These are phyloP conservation scores for Manihot esculenta DNA, from an alignment of 441 rosid genomes.

Conservation along the genomic window DNA sequence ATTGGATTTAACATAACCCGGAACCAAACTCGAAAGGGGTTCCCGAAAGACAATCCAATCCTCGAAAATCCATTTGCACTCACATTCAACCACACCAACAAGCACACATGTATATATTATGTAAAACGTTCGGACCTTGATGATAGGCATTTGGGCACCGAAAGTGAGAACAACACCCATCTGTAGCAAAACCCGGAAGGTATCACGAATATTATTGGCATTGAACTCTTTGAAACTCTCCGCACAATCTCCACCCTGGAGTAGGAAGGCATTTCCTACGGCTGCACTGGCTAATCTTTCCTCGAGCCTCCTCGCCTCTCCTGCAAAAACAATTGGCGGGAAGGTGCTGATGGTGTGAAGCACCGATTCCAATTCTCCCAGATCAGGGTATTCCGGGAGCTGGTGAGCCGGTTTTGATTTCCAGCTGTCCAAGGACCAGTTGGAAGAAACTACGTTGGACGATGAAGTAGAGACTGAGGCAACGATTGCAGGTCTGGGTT, in stretches of 20 bases:
- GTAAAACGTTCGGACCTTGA: conserved; percentile 30
- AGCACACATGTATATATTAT: neutral
- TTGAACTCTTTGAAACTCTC: conserved; percentile 62
- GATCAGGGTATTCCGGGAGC: conserved; percentile 62
- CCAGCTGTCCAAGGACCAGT: conserved; percentile 61
- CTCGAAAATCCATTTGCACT: too few species aligned
- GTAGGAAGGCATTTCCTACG: conserved; percentile 47
- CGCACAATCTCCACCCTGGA: conserved; percentile 61
- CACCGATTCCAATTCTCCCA: conserved; percentile 54
- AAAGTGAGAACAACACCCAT: conserved; percentile 59
- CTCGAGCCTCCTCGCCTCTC: conserved; percentile 72
- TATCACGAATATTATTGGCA: conserved; percentile 50
- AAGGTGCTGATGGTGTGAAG: conserved; percentile 49
- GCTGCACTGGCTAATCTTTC: conserved; percentile 56
- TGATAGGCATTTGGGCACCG: conserved; percentile 58
- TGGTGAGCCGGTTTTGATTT: conserved; percentile 54
- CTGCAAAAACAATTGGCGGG: conserved; percentile 86
- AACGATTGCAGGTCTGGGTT: conserved; percentile 9
- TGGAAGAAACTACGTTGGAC: conserved; percentile 14
- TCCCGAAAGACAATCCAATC: too few species aligned
- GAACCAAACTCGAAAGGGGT: neutral
- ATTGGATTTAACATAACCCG: neutral
- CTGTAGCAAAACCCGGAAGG: conserved; percentile 53
- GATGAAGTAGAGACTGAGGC: conserved; percentile 31
- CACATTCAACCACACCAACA: neutral